phyloP scores from a whole-genome alignment of 345 rosid species.

The Geranium rotundifolium region DNA sequence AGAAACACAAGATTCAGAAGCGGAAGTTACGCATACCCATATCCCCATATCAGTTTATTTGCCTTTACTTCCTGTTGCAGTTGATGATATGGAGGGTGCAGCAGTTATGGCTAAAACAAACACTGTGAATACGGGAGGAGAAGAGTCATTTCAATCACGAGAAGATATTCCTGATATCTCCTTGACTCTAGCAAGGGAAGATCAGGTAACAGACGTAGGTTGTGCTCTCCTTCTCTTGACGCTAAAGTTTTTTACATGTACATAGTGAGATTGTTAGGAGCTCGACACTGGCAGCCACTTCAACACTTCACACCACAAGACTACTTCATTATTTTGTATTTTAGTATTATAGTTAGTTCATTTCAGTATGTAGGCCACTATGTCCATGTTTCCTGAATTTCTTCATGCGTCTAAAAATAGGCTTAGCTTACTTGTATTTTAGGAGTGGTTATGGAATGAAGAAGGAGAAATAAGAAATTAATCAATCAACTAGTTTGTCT shows the following conservation, averaged over 20 bases:
- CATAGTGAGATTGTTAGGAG: neutral
- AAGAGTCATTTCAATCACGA: slow-evolving; percentile 20
- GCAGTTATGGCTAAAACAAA: slow-evolving; percentile 20
- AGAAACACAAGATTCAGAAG: slow-evolving; percentile 23
- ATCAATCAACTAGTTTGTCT: too few species aligned
- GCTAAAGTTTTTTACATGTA: neutral
- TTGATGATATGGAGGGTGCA: slow-evolving; percentile 14
- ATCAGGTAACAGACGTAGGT: slow-evolving; percentile 80
- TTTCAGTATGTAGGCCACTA: too few species aligned
- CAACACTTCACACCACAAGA: too few species aligned
- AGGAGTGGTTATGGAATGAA: too few species aligned
- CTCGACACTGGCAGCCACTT: too few species aligned
- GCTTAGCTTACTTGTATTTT: too few species aligned
- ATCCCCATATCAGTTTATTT: slow-evolving; percentile 10
- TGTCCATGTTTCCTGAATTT: too few species aligned
- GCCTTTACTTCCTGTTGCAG: slow-evolving; percentile 8
- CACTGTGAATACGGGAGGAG: slow-evolving; percentile 16
- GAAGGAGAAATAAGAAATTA: too few species aligned
- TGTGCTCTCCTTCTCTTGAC: slow-evolving; percentile 43
- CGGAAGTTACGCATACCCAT: slow-evolving; percentile 21
- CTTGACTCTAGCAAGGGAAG: slow-evolving; percentile 37
- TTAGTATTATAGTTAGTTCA: too few species aligned
- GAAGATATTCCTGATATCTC: slow-evolving; percentile 31
- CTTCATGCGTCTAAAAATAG: too few species aligned
- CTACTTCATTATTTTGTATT: too few species aligned